These are phyloP conservation scores for Wickerhamiella galacta DNA, from an alignment of 805 yeast genomes.

Conservation along the genomic window DNA sequence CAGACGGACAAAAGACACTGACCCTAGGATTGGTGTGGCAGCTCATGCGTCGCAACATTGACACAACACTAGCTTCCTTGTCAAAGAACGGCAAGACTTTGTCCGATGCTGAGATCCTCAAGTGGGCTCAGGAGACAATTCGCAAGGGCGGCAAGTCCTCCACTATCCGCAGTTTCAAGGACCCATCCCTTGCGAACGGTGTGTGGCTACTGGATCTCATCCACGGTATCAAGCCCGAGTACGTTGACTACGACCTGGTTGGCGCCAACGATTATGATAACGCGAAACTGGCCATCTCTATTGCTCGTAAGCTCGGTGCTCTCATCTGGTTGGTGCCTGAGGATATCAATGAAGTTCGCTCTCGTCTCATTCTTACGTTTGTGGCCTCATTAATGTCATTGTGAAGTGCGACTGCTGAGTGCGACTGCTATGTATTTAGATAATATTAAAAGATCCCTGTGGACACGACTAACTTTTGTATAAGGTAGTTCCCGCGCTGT, in stretches of 20 bases:
- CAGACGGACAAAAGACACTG: conserved; percentile 78
- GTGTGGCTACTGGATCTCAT: conserved; percentile 76
- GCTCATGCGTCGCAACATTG: conserved; percentile 91
- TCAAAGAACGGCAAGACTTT: conserved; percentile 59
- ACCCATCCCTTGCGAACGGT: conserved; percentile 57
- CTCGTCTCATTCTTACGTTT: conserved; percentile 83
- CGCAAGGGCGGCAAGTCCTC: conserved; percentile 66
- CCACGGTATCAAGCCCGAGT: conserved; percentile 91
- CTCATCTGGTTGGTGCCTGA: conserved; percentile 99
- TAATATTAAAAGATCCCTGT: background rate
- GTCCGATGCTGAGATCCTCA: conserved; percentile 70
- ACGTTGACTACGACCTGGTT: conserved; percentile 89
- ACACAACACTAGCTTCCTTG: conserved; percentile 59
- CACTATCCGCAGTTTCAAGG: conserved; percentile 70
- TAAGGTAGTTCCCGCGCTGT: background rate
- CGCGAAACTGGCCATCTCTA: conserved; percentile 92
- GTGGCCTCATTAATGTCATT: conserved; percentile 89
- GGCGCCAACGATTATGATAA: conserved; percentile 81
- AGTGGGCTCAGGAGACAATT: conserved; percentile 85
- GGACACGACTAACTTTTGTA: background rate
- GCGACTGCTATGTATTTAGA: background rate
- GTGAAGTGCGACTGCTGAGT: conserved; percentile 4
- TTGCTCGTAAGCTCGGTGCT: conserved; percentile 95
- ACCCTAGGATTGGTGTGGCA: conserved; percentile 96
- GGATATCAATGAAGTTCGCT: conserved; percentile 90